Evolutionary conservation across 2,329 filamentous ascomycete species (phyloP).

Genomic region (Calonectria montana): DNA sequence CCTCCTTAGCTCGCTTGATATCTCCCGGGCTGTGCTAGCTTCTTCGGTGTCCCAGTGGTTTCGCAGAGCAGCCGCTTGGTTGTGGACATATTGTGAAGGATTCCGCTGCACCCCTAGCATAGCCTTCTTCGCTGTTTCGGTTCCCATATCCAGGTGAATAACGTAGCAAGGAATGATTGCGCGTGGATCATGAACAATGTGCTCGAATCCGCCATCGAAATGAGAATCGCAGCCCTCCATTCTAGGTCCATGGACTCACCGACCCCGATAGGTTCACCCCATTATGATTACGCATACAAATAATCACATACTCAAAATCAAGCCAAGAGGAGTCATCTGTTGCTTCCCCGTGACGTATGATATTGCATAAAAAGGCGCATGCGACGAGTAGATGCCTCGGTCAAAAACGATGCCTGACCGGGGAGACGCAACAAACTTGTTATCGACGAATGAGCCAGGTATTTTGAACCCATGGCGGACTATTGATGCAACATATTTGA

Average conservation of each 20-base stretch:
- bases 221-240: conserved; percentile 50
- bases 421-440: conserved; percentile 25
- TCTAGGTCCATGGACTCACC: conserved; percentile 33
- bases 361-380: conserved; percentile 52
- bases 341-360: conserved; percentile 46
- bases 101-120: conserved; percentile 22
- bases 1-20: conserved; percentile 49
- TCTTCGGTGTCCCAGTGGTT: conserved; percentile 1
- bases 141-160: conserved; percentile 56
- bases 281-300: conserved; percentile 60
- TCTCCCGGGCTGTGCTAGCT: conserved; percentile 46
- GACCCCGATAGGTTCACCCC: conserved; percentile 46
- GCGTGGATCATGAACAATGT: conserved; percentile 55
- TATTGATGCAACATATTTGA: conserved; percentile 53
- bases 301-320: conserved; percentile 53
- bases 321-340: conserved; percentile 42
- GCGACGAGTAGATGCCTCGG: conserved; percentile 57
- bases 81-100: conserved; percentile 20
- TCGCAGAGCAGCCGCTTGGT: background rate
- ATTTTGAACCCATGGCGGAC: conserved; percentile 56
- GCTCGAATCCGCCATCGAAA: conserved; percentile 52
- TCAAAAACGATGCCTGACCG: conserved; percentile 52
- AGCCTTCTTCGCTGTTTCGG: conserved; percentile 44
- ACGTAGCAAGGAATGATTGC: conserved; percentile 59
- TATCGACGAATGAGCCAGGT: conserved; percentile 43